phyloP scores from a whole-genome alignment of 345 rosid species.

The Raphanus raphanistrum region DNA sequence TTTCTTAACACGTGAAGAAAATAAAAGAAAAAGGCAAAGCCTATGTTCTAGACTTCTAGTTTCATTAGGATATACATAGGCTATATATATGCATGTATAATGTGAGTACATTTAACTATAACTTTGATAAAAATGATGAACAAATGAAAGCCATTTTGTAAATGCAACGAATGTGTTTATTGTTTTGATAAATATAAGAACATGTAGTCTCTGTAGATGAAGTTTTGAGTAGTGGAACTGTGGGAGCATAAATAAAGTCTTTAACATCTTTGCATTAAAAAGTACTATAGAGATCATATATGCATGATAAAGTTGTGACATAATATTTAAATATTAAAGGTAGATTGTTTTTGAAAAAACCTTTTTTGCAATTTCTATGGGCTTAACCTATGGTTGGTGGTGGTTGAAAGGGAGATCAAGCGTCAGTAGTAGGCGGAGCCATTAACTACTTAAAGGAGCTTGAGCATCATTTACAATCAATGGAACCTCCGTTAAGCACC shows the following conservation, averaged over 20 bases:
- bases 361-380: slow-evolving; percentile 25
- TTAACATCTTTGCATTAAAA: slow-evolving; percentile 25
- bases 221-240: slow-evolving; percentile 29
- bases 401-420: slow-evolving; percentile 78
- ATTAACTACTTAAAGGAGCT: slow-evolving; percentile 88
- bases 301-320: slow-evolving; percentile 25
- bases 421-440: slow-evolving; percentile 87
- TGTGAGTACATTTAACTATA: not conserved
- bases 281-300: slow-evolving; percentile 13
- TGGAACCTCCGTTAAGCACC: slow-evolving; percentile 53
- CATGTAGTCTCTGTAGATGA: slow-evolving; percentile 7
- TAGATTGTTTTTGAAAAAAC: slow-evolving; percentile 29
- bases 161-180: not conserved
- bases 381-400: slow-evolving; percentile 25
- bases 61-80: slow-evolving; percentile 22
- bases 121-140: slow-evolving; percentile 2
- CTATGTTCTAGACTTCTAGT: slow-evolving; percentile 32
- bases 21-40: slow-evolving; percentile 9
- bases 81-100: slow-evolving; percentile 26
- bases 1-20: slow-evolving; percentile 10
- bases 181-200: not conserved
- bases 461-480: slow-evolving; percentile 75
- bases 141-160: slow-evolving; percentile 23
- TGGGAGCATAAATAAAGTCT: slow-evolving; percentile 27
- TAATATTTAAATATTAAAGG: not conserved